Base-by-base conservation (phyloP, 305 asterid genomes). In the Fraxinus sp. region DNA sequence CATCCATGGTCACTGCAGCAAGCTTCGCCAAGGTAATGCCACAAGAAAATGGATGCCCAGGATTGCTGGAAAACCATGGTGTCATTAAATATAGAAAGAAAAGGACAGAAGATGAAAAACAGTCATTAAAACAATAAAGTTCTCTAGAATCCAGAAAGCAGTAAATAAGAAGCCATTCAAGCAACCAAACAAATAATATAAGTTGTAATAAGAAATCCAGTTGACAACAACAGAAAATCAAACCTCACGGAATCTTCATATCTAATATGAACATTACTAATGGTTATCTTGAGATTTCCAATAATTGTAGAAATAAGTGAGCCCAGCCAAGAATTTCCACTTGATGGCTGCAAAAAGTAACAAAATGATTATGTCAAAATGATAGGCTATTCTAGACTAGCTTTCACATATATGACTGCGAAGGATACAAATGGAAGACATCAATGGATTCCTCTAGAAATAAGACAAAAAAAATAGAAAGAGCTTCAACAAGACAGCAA, bases 1-100 rank as follows among this genome's bases (percentile, higher is more conserved):
- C 99, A 89, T 96, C 98, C 96, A 88, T 92, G 11, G 99, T 96
- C 73, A 96, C 97, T 80, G 99, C 99, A 82, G 99, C 99, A 80
- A 96, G 99, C 91, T 95, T 95, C 64, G 98, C 97, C 41, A 96
- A 96, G 84, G 98, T 96, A 86, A 96, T 81, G 71, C 99, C 99
- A 85, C 97, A 94, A 85, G 93, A 93, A 91, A 96, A 96, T 32
- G 99, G 98, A 84, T 90, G 94, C 30, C 98, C 99, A 14, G 91
- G 97, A 88, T 95, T 95, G 97, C 99, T 95, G 94, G 22, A 85
- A 37, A 74, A 49, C 59, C 59, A 49, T 14, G 81, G 75, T 76
- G 57, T 49, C 75, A 80, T 74, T 28, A 84, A 83, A 80, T 70
- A 74, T 52, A 80, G 83, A 83, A 82, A 84, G 68, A 82, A 83